Percentiles rank a stretch among this genome's conserved stretches.
Evolutionary conservation across 2,329 filamentous ascomycete genomes (phyloP).

Genomic region (Alternaria hordeiaustralica): DNA sequence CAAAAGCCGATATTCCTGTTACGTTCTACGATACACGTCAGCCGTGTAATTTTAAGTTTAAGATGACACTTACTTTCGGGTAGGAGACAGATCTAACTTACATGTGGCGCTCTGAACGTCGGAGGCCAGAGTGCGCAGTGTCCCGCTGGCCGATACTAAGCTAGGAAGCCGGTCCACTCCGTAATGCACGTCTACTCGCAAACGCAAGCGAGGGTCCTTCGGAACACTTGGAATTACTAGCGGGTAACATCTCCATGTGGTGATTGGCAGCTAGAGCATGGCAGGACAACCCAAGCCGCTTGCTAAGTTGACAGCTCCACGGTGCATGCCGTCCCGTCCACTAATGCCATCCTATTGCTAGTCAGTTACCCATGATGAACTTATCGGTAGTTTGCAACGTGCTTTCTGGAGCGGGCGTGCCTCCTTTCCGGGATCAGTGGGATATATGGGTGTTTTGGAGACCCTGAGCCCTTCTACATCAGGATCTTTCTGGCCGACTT

Average conservation of each 20-base stretch:
- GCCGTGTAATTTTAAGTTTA: background rate
- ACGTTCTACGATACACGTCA: background rate
- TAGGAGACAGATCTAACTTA: constrained; percentile 1
- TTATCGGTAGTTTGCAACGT: constrained; percentile 4
- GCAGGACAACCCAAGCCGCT: background rate
- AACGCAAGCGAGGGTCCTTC: background rate
- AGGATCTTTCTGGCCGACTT: constrained; percentile 1
- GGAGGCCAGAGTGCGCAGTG: background rate
- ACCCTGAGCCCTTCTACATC: background rate
- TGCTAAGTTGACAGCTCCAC: background rate
- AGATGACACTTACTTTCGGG: background rate
- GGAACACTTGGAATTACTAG: background rate
- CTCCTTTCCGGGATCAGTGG: constrained; percentile 6
- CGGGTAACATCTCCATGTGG: background rate
- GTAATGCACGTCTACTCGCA: constrained; percentile 3
- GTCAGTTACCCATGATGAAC: constrained; percentile 1
- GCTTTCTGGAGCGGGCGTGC: background rate
- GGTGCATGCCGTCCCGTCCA: constrained; percentile 3
- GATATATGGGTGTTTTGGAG: constrained; percentile 1
- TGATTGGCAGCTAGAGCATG: constrained; percentile 2
- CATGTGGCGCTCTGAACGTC: constrained; percentile 2
- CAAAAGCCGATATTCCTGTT: too few species aligned
- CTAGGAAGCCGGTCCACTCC: background rate
- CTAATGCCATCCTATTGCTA: background rate
- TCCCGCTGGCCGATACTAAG: background rate